Evolutionary conservation across 768 basidiomycete species (phyloP).

Genomic region (Fomitopsis serialis): DNA sequence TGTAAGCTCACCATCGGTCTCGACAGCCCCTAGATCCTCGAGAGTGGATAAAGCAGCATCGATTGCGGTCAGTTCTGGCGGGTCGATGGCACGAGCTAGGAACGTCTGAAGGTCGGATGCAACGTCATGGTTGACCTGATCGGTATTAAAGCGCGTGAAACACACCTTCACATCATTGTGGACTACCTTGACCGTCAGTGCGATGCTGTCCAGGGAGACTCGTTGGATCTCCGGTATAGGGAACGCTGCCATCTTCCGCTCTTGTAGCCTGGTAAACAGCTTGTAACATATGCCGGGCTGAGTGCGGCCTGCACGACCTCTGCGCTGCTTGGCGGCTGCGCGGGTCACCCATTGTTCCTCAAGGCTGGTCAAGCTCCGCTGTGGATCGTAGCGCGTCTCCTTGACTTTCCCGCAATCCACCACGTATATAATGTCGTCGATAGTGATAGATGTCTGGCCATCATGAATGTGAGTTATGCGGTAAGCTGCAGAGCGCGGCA

Average conservation of each 20-base stretch:
- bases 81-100: conserved; percentile 73
- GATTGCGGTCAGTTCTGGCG: conserved; percentile 71
- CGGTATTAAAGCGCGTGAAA: no score
- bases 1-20: conserved; percentile 58
- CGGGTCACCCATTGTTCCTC: conserved; percentile 73
- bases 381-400: conserved; percentile 70
- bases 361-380: conserved; percentile 68
- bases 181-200: conserved; percentile 77
- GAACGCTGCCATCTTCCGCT: conserved; percentile 62
- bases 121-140: no score
- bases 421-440: conserved; percentile 84
- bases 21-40: conserved; percentile 74
- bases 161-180: conserved; percentile 72
- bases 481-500: neutral
- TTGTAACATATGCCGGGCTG: conserved; percentile 83
- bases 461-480: neutral
- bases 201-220: conserved; percentile 79
- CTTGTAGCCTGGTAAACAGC: conserved; percentile 73
- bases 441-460: conserved; percentile 78
- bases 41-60: conserved; percentile 72
- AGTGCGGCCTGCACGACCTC: conserved; percentile 89
- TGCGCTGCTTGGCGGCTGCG: conserved; percentile 77
- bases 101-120: no score
- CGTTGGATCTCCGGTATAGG: conserved; percentile 86
- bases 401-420: conserved; percentile 84